Evolutionary conservation across 805 yeast species (phyloP).

Genomic region (Sungouiella thailandica): DNA sequence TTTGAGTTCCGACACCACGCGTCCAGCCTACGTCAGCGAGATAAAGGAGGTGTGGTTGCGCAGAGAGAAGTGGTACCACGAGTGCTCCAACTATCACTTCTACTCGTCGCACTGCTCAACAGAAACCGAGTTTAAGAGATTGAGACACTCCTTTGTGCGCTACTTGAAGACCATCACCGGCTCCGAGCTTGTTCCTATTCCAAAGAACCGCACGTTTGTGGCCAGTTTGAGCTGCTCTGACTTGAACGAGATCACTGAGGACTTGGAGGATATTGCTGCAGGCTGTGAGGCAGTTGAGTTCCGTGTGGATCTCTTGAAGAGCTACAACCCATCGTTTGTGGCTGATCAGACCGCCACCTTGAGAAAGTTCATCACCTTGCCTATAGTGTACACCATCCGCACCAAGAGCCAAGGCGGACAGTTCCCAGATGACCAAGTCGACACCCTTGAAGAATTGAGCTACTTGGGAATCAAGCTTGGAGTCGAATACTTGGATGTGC

Average conservation of each 20-base stretch:
- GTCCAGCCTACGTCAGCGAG: conserved; percentile 86
- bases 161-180: conserved; percentile 66
- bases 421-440: conserved; percentile 57
- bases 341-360: conserved; percentile 68
- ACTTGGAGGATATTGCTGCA: conserved; percentile 48
- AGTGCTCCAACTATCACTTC: conserved; percentile 73
- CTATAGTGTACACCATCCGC: conserved; percentile 78
- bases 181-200: conserved; percentile 29
- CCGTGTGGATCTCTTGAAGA: conserved; percentile 65
- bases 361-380: conserved; percentile 60
- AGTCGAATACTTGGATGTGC: conserved; percentile 76
- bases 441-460: conserved; percentile 46
- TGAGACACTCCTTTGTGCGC: conserved; percentile 54
- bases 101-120: conserved; percentile 68
- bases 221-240: conserved; percentile 71
- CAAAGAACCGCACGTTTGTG: conserved; percentile 54
- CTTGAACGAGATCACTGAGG: conserved; percentile 39
- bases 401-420: conserved; percentile 78
- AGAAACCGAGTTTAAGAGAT: conserved; percentile 47
- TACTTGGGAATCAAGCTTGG: conserved; percentile 69
- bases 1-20: conserved; percentile 68
- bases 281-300: conserved; percentile 84
- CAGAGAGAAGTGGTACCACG: conserved; percentile 73
- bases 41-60: conserved; percentile 78
- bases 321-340: conserved; percentile 50